phyloP scores from a whole-genome alignment of 2,329 filamentous ascomycete genomes.

The Beauveria sp. region DNA sequence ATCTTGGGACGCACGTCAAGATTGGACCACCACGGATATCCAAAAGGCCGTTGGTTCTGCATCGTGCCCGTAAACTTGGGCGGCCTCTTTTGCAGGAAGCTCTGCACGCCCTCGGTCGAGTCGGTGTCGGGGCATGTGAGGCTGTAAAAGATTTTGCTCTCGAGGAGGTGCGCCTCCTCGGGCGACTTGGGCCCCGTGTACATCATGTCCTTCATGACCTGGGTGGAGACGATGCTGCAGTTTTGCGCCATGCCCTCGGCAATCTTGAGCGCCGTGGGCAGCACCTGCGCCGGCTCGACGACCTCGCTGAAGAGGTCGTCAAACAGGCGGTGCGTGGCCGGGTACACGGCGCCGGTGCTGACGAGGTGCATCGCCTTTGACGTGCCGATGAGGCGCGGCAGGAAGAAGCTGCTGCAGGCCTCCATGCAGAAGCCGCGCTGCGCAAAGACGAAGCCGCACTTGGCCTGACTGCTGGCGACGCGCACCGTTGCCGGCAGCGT shows the following conservation, averaged over 20 bases:
- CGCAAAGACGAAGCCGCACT: conserved; percentile 68
- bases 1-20: conserved; percentile 24
- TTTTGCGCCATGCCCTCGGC: conserved; percentile 60
- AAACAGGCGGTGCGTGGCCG: conserved; percentile 41
- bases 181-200: conserved; percentile 50
- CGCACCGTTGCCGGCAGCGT: conserved; percentile 47
- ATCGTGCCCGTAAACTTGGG: conserved; percentile 55
- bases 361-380: conserved; percentile 56
- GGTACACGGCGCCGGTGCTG: conserved; percentile 59
- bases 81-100: conserved; percentile 63
- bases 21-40: conserved; percentile 63
- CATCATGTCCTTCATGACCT: conserved; percentile 66
- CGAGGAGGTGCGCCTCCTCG: conserved; percentile 64
- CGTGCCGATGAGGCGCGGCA: conserved; percentile 61
- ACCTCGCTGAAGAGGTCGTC: conserved; percentile 60
- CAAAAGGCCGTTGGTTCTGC: conserved; percentile 49
- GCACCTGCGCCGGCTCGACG: conserved; percentile 50
- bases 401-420: conserved; percentile 62
- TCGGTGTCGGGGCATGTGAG: conserved; percentile 47
- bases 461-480: conserved; percentile 48
- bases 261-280: conserved; percentile 57
- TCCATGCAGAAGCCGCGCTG: conserved; percentile 66
- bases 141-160: conserved; percentile 59
- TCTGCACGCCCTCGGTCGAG: conserved; percentile 57
- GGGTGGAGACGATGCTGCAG: conserved; percentile 55